phyloP scores from a whole-genome alignment of 2,329 filamentous ascomycete species.

The Hypoxylon rubiginosum region DNA sequence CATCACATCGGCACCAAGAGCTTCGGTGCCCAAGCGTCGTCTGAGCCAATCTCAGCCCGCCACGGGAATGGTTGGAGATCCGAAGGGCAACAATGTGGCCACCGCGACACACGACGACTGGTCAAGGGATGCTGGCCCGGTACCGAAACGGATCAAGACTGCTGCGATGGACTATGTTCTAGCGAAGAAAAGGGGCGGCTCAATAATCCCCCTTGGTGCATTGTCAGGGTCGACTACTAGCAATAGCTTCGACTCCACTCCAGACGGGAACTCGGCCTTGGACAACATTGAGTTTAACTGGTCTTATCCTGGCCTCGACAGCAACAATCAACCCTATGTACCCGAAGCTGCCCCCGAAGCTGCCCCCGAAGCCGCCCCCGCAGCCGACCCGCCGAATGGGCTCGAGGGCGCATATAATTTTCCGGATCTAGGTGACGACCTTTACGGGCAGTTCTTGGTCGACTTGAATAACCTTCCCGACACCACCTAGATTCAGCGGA shows the following conservation, averaged over 20 bases:
- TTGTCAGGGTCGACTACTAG: background rate
- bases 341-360: too few species aligned
- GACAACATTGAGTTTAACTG: background rate
- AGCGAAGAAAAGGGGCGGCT: background rate
- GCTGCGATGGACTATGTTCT: background rate
- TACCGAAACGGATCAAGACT: background rate
- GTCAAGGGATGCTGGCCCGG: background rate
- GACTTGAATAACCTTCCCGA: background rate
- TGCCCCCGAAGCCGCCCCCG: too few species aligned
- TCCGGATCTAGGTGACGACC: background rate
- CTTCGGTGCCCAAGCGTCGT: background rate
- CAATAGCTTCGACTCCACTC: background rate
- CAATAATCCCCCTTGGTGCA: background rate
- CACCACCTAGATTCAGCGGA: background rate
- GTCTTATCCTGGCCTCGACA: background rate
- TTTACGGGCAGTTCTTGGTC: background rate
- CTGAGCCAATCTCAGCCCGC: background rate
- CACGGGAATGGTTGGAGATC: background rate
- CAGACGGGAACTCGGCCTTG: background rate
- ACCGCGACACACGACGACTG: background rate
- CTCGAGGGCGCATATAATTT: background rate
- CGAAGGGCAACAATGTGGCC: background rate
- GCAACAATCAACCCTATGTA: background rate
- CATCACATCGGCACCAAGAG: too few species aligned
- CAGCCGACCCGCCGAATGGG: background rate